phyloP scores from a whole-genome alignment of 805 yeast species.

The Ogataea paradorogensis region DNA sequence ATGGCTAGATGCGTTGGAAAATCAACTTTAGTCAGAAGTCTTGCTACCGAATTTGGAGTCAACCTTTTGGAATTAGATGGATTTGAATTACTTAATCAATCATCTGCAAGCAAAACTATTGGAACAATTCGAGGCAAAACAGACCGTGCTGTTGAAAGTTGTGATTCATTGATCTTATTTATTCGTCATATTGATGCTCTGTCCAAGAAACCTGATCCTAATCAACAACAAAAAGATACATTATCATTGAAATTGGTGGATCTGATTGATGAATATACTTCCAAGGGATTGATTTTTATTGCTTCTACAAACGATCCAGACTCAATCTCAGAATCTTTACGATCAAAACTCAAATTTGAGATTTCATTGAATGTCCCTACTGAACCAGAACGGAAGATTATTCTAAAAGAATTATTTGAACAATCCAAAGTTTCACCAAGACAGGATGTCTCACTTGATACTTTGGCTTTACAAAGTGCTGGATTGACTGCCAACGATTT shows the following conservation, averaged over 20 bases:
- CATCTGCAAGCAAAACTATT: conserved; percentile 73
- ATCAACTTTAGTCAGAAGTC: conserved; percentile 53
- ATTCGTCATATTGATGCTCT: conserved; percentile 74
- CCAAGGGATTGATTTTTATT: conserved; percentile 48
- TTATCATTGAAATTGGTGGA: conserved; percentile 55
- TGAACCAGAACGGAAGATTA: conserved; percentile 66
- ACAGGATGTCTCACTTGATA: conserved; percentile 51
- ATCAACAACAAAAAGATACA: conserved; percentile 40
- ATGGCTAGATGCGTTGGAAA: conserved; percentile 79
- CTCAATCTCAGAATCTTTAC: conserved; percentile 57
- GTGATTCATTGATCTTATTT: conserved; percentile 49
- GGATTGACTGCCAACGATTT: conserved; percentile 88
- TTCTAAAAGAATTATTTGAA: conserved; percentile 52
- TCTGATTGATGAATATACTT: conserved; percentile 52
- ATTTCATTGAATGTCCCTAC: conserved; percentile 72
- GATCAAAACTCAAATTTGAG: conserved; percentile 74
- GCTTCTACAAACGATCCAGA: conserved; percentile 72
- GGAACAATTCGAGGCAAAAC: conserved; percentile 76
- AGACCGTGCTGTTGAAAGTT: conserved; percentile 54
- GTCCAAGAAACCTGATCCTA: conserved; percentile 64
- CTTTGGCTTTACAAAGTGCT: conserved; percentile 82
- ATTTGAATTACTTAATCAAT: conserved; percentile 59
- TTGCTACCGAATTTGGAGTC: conserved; percentile 58
- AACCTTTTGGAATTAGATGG: conserved; percentile 70
- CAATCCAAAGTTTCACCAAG: conserved; percentile 24